Evolutionary conservation across 106 monocot species (phyloP), one percentile per base, ranked within the genome.

Genomic region (Triglochin maritima): DNA sequence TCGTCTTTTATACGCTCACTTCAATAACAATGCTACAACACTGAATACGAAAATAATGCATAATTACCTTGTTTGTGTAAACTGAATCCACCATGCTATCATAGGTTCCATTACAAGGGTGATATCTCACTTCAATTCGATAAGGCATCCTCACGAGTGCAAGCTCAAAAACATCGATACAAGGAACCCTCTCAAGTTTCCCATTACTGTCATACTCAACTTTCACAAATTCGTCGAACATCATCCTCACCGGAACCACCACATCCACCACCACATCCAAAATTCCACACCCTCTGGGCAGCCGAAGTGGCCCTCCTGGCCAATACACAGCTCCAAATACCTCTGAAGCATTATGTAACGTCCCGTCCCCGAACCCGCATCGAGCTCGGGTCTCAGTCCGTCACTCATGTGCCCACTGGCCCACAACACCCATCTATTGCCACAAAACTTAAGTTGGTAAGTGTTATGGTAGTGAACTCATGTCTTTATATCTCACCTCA

Each of bases 131-230:
- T 1, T 49, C 17, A 2, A 77, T 49, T 17, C 10, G 1, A 59
- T 77, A 77, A 46, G 65, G 71, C 14, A 77, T 42, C 5, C 45
- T 9, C 2, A 58, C 42, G 7, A 77, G 8, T 5, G 60, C 49
- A 17, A 5, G 56, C 17, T 56, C 66, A 50, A 77, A 77, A 2
- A 77, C 65, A 4, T 77, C 64, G 3, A 77, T 71, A 9, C 65
- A 65, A 58, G 66, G 71, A 0, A 59, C 56, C 7, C 0, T 15
- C 4, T 16, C 49, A 7, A 6, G 16, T 9, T 47, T 48, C 2
- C 2, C 3, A 10, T n/a, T 52, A 8, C 0, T 9, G 0, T 53
- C 58, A 7, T 46, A 45, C n/a, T 65, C 50, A 7, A 71, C 70
- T 10, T 41, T 50, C 47, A 71, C 77, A 41, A 71, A 77, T 3